Evolutionary conservation across 176 grass and related monocot genomes (phyloP).

Genomic region (Alopecurus myosuroides): DNA sequence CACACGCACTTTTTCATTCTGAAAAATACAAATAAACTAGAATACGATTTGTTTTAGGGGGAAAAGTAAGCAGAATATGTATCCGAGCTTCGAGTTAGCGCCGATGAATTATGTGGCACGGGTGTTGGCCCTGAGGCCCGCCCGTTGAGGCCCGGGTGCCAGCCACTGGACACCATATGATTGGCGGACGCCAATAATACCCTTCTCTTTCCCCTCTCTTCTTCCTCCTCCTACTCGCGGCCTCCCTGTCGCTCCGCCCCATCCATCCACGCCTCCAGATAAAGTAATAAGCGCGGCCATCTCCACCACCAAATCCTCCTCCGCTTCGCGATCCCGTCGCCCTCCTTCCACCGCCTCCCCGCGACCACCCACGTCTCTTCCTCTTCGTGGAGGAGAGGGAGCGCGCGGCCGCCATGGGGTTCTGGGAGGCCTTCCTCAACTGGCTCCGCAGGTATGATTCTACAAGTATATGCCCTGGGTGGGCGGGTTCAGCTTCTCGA

Average conservation of each 20-base stretch:
- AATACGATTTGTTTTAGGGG: no score
- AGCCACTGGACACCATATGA: constrained; percentile 29
- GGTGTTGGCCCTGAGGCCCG: background rate
- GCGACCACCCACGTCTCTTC: background rate
- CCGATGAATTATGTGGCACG: background rate
- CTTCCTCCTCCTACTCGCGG: constrained; percentile 11
- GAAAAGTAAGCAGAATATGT: no score
- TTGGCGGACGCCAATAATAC: constrained; percentile 36
- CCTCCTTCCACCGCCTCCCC: background rate
- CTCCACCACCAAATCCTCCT: constrained; percentile 24
- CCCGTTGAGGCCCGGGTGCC: background rate
- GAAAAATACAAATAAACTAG: no score
- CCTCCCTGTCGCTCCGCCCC: constrained; percentile 21
- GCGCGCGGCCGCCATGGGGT: constrained; percentile 49
- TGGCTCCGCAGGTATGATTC: constrained; percentile 77
- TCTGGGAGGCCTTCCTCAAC: constrained; percentile 98
- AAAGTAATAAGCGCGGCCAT: constrained; percentile 31
- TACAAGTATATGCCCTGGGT: background rate
- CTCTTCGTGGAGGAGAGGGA: background rate
- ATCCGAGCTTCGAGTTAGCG: background rate
- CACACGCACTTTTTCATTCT: no score
- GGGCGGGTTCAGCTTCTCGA: background rate
- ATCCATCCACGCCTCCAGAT: constrained; percentile 43
- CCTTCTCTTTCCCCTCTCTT: background rate
- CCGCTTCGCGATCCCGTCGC: background rate